Percentiles rank a stretch among this genome's conserved stretches.
phyloP scores from a whole-genome alignment of 768 basidiomycete genomes.

The Hericium rajendrae region DNA sequence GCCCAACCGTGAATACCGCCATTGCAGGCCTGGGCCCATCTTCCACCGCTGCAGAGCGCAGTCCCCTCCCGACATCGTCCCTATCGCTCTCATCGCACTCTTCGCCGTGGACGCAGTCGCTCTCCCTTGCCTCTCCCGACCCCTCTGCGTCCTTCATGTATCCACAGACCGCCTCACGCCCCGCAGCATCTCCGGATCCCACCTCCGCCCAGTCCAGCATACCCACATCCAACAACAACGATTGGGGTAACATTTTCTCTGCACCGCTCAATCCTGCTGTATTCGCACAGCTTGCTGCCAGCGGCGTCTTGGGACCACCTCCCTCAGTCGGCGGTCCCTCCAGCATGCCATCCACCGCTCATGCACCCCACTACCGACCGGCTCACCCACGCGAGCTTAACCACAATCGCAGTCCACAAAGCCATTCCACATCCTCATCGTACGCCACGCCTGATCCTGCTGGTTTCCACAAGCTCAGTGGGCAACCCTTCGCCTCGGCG shows the following conservation, averaged over 20 bases:
- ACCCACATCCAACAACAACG: slow-evolving; percentile 22
- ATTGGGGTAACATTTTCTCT: slow-evolving; percentile 55
- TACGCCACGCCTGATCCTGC: background rate
- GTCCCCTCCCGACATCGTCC: slow-evolving; percentile 5
- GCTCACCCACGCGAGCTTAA: background rate
- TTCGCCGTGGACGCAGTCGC: slow-evolving; percentile 24
- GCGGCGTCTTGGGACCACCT: slow-evolving; percentile 41
- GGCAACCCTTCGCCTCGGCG: background rate
- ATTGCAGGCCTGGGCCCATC: slow-evolving; percentile 1
- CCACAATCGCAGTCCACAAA: background rate
- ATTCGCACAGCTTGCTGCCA: slow-evolving; percentile 53
- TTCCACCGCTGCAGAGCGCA: slow-evolving; percentile 3
- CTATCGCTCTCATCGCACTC: slow-evolving; percentile 16
- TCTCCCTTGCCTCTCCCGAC: slow-evolving; percentile 16
- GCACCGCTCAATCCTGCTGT: slow-evolving; percentile 49
- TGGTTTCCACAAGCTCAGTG: background rate
- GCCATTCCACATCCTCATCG: background rate
- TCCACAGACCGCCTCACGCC: slow-evolving; percentile 1
- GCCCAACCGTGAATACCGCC: slow-evolving; percentile 11
- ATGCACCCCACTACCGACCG: slow-evolving; percentile 12
- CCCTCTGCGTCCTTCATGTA: slow-evolving; percentile 9
- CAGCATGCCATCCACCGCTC: slow-evolving; percentile 30
- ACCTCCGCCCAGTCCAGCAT: slow-evolving; percentile 16
- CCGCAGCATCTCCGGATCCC: slow-evolving; percentile 8
- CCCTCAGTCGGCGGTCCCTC: slow-evolving; percentile 24